Conservation (phyloP, 148 eudicot genomes). For the Limonium bicolor region DNA sequence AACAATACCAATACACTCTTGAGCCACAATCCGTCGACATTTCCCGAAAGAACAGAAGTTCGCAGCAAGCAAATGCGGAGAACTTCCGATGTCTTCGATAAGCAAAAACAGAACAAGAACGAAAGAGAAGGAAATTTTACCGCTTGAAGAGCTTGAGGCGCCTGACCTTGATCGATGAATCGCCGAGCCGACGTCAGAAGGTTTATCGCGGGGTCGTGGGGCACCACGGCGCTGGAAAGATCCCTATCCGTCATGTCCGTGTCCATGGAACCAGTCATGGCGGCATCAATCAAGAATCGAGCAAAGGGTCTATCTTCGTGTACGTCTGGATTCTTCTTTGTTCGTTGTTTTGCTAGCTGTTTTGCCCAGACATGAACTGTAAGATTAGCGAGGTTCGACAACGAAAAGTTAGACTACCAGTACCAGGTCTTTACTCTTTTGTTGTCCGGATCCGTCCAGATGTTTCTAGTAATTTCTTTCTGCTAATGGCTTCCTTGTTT, state of each 20-base stretch:
- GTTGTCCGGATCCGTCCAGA: too few species aligned
- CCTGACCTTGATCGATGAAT: conserved; percentile 55
- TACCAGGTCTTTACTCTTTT: too few species aligned
- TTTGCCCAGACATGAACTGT: too few species aligned
- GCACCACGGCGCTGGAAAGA: conserved; percentile 5
- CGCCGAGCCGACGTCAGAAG: conserved; percentile 53
- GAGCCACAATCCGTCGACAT: background rate
- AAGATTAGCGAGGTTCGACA: too few species aligned
- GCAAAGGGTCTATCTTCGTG: too few species aligned
- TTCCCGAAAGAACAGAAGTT: background rate
- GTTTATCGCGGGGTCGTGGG: conserved; percentile 18
- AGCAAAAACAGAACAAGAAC: conserved; percentile 1
- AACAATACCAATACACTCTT: background rate
- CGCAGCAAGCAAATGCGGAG: background rate
- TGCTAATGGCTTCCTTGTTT: too few species aligned
- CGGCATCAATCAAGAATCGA: too few species aligned
- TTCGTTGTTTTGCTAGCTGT: too few species aligned
- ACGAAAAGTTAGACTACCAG: too few species aligned
- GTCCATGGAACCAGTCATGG: conserved; percentile 16
- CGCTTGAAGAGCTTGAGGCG: conserved; percentile 82
- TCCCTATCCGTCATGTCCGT: conserved; percentile 49
- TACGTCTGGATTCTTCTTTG: too few species aligned
- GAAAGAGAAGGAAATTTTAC: conserved; percentile 15
- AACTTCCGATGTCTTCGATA: background rate
- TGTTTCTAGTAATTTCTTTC: too few species aligned